Conservation (phyloP, 306 rosid genomes). For the Mimosa pudica region DNA sequence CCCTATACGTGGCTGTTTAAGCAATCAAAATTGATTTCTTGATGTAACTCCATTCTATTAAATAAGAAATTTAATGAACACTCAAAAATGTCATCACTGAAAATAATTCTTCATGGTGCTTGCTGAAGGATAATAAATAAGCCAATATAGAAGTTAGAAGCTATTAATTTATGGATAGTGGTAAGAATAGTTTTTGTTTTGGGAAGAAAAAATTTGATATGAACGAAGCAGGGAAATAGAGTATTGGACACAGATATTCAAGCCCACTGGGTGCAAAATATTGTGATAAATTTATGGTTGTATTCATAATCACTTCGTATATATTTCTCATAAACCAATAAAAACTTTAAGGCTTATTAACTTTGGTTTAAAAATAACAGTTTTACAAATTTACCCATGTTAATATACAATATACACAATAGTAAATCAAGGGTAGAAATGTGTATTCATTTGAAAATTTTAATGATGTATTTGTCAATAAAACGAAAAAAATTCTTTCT, state of each 20-base stretch:
- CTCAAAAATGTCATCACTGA: neutral
- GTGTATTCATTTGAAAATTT: too few relatives aligned
- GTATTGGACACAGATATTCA: neutral
- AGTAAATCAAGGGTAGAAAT: too few relatives aligned
- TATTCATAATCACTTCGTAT: too few relatives aligned
- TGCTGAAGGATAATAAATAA: neutral
- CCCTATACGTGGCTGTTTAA: neutral
- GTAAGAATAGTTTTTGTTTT: neutral
- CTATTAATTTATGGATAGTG: neutral
- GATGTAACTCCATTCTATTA: neutral
- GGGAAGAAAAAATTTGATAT: neutral
- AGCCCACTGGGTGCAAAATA: neutral
- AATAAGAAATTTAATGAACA: neutral
- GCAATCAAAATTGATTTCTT: conserved; percentile 17
- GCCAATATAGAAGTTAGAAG: neutral
- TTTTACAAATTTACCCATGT: too few relatives aligned
- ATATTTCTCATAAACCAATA: too few relatives aligned
- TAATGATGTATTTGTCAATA: too few relatives aligned
- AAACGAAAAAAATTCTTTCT: too few relatives aligned
- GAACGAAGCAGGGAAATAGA: neutral
- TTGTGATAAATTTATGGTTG: neutral
- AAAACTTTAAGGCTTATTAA: too few relatives aligned
- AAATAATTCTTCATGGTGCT: neutral
- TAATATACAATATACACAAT: too few relatives aligned
- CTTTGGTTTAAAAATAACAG: too few relatives aligned